phyloP scores from a whole-genome alignment of 306 rosid species.

The Ochetophila trinervis region DNA sequence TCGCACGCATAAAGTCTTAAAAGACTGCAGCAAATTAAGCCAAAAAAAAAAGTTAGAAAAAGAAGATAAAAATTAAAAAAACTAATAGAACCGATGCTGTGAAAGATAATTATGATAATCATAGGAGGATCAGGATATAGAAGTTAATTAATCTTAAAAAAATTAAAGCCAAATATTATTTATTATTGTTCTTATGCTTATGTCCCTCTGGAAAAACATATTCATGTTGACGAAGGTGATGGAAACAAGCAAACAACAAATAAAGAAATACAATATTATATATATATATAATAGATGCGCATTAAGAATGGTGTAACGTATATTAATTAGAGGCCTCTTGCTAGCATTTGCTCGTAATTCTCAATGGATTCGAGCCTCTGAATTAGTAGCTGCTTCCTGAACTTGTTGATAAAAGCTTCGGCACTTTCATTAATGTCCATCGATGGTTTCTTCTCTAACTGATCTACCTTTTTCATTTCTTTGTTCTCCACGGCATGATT shows the following conservation, averaged over 20 bases:
- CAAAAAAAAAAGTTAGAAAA: too few relatives aligned
- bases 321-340: slow-evolving; percentile 51
- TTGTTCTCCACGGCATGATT: slow-evolving; percentile 26
- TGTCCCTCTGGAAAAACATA: slow-evolving; percentile 1
- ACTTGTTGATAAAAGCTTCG: slow-evolving; percentile 82
- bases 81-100: too few relatives aligned
- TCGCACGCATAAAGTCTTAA: too few relatives aligned
- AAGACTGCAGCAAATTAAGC: too few relatives aligned
- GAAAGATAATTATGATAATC: too few relatives aligned
- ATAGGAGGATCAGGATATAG: too few relatives aligned
- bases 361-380: slow-evolving; percentile 91
- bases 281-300: background rate
- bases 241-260: slow-evolving; percentile 5
- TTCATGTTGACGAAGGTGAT: background rate
- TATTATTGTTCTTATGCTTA: slow-evolving; percentile 6
- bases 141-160: too few relatives aligned
- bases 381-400: slow-evolving; percentile 65
- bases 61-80: too few relatives aligned
- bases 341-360: slow-evolving; percentile 71
- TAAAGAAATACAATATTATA: background rate
- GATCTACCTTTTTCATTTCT: slow-evolving; percentile 26
- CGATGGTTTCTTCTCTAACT: slow-evolving; percentile 52
- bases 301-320: background rate
- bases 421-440: slow-evolving; percentile 78
- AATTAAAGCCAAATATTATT: too few relatives aligned